Evolutionary conservation across 2,329 filamentous ascomycete species (phyloP), one percentile per base, ranked within the genome.

Genomic region (Epichloe scottii): DNA sequence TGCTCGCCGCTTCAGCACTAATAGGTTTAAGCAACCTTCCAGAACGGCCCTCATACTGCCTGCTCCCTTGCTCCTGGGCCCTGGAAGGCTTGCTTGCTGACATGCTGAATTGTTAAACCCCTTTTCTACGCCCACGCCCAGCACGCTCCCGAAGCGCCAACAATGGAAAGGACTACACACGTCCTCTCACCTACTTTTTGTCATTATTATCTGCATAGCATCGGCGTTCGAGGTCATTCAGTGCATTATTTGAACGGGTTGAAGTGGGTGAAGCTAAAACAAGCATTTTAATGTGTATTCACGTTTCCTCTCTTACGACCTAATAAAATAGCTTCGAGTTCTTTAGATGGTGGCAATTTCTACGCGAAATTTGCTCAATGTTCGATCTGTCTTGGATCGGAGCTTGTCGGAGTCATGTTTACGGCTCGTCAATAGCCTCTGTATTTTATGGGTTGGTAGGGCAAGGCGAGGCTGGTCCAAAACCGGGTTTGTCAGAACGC

Each of bases 121-220:
- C 30, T 30, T 11, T 30, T 8, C 30, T 30, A 30, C 30, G 8
- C 30, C 30, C 30, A 30, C 30, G 3, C 30, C 30, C 30, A 11
- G 3, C 30, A 30, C 30, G 3, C 30, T 30, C 10, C 30, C 30
- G 8, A 30, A 11, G 30, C 30, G 30, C 30, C 30, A 21, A 35
- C 17, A 17, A 46, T 23, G 12, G 44, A 43, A 5, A 30, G 15
- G 15, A 5, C 14, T 12, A 6, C 7, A 21, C 37, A 14, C 6
- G 35, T 19, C 39, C 19, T 48, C 23, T 19, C 34, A 21, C 33
- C 34, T 37, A n/a, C n/a, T n/a, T 39, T 12, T 47, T 21, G n/a
- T 30, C 37, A 30, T 50, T 41, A 33, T 47, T 8, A 23, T 23
- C 23, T 53, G 48, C 51, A 53, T 47, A 38, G 51, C 48, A 43